Evolutionary conservation across 2,329 filamentous ascomycete genomes (phyloP), one percentile per base, ranked within the genome.

Genomic region (Atkinsonella hypoxylon): DNA sequence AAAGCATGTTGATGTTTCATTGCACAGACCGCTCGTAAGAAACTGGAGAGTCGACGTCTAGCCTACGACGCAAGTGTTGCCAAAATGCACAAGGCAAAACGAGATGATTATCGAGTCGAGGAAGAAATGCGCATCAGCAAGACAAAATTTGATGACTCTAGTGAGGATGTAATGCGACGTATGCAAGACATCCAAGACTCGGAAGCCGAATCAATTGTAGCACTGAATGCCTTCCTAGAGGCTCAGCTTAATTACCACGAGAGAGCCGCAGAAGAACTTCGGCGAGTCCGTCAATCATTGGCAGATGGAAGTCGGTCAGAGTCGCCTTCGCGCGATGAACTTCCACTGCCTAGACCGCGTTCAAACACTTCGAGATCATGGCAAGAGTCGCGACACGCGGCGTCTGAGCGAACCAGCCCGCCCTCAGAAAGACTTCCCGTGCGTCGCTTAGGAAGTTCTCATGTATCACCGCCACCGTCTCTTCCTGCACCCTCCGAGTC

Each of bases 101-200:
- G 85, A 61, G 91, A 97, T 62, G 91, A 97, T 65, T 95, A 93
- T 71, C 79, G 89, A 55, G 77, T 93, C 51, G 93, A 97, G 67
- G 91, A 97, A 64, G 91, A 97, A 67, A 78, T 95, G 49, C 85
- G 91, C 51, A 79, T 82, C 30, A 88, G 93, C 65, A 95, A 95
- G 67, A 87, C 88, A 60, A 97, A 97, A 70, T 97, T 95, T 63
- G 93, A 97, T 64, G 93, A 97, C 71, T 85, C 88, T 15, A 93
- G 80, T 62, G 91, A 97, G 62, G 91, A 97, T 61, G 90, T 97
- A 50, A 78, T 84, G 59, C 81, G 91, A 53, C 80, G 91, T 50
- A 97, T 97, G 93, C 82, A 94, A 68, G 91, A 97, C 62, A 94
- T 97, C 70, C 91, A 93, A 70, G 90, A 96, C 61, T 80, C 88